A percentile compares a stretch with the other conserved stretches of the same genome.
These are phyloP conservation scores for Anisodus acutangulus DNA, from an alignment of 257 asterid genomes.

Conservation along the genomic window DNA sequence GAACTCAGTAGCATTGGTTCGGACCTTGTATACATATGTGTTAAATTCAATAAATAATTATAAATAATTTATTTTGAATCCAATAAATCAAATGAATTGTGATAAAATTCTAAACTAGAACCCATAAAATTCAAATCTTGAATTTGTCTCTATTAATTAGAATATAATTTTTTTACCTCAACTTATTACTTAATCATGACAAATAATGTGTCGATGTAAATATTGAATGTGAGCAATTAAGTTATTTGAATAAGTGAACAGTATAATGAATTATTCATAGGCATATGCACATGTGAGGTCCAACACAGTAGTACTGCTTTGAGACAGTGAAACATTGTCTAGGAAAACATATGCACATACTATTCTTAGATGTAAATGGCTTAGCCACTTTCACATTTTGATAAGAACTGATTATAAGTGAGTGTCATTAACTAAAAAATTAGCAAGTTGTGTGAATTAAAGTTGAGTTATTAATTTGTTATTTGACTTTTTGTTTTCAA, in stretches of 20 bases:
- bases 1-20: too few species aligned
- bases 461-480: not conserved
- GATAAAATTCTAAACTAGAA: too few species aligned
- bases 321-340: constrained; percentile 3
- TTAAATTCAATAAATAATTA: too few species aligned
- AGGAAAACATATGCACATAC: not conserved
- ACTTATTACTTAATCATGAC: too few species aligned
- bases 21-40: too few species aligned
- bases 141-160: too few species aligned
- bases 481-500: not conserved
- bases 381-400: not conserved
- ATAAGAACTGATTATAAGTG: not conserved
- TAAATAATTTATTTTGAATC: too few species aligned
- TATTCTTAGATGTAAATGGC: not conserved
- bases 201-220: too few species aligned
- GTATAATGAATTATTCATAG: not conserved
- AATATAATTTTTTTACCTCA: too few species aligned
- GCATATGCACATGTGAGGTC: constrained; percentile 22
- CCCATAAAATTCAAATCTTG: too few species aligned
- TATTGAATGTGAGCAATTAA: too few species aligned
- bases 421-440: not conserved
- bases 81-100: too few species aligned
- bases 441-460: not conserved
- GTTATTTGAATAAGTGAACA: not conserved
- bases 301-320: not conserved